Base-by-base conservation (phyloP, 2,329 filamentous ascomycete species). In the Xylogone sp. region DNA sequence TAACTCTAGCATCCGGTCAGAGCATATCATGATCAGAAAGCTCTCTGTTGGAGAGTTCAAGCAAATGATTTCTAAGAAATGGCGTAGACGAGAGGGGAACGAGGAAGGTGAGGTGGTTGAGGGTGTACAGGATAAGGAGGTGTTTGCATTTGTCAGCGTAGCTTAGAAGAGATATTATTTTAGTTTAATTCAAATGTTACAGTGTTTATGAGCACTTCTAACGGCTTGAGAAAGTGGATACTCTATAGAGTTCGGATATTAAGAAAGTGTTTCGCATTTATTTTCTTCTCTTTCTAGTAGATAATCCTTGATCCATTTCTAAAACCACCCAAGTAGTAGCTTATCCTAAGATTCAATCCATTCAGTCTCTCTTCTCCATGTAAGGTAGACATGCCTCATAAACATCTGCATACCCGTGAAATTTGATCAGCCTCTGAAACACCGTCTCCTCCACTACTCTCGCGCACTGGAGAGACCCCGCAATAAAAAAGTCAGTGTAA, bases 401-500 rank as follows among this genome's bases (percentile, higher is more conserved):
- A 45, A 61, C 27, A 9, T 58, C 58, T 51, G 53, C 56, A 45
- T 46, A 66, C 20, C 59, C 60, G 44, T 52, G 49, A 43, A 62
- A 65, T 39, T 55, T 54, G 2, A 57, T 24, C 34, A 62, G 47
- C 39, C 62, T 64, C 56, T 62, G 53, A 24, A 67, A 68, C 3
- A 65, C 56, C 2, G 47, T 56, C 45, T 68, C 67, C 54, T 68
- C 61, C 6, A 69, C 53, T 51, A 64, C 48, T 45, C 63, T 67
- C 34, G 64, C 63, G 53, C 52, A 59, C 59, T 70, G 67, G 4
- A 74, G 52, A 2, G 58, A 54, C 4, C 69, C 70, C 9, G 68
- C 66, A 54, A 73, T 63, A 34, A 71, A 71, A 54, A 73, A 74
- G 50, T 72, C 71, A 16, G 66, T 66, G 27, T 59, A 61, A 49